A percentile compares a stretch with the other conserved stretches of the same genome.
These are phyloP conservation scores for Williopsis jadinii DNA, from an alignment of 1,139 yeast genomes.

Conservation along the genomic window DNA sequence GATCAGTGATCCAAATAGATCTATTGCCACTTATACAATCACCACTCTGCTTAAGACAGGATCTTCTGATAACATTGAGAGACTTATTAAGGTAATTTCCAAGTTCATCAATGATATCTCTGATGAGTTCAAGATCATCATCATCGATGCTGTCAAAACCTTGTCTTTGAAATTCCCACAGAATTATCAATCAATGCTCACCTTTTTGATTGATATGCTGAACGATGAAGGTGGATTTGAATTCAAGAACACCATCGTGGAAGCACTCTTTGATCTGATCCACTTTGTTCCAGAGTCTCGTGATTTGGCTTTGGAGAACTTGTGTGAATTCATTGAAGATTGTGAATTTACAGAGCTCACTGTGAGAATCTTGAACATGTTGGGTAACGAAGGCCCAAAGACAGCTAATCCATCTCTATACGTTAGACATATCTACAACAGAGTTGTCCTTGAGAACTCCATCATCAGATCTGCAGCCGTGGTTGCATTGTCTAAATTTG, in stretches of 20 bases:
- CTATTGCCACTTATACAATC: constrained; percentile 97
- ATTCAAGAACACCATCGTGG: constrained; percentile 83
- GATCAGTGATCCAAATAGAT: constrained; percentile 82
- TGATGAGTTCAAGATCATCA: constrained; percentile 91
- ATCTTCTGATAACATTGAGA: constrained; percentile 83
- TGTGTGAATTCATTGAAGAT: constrained; percentile 97
- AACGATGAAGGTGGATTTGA: constrained; percentile 87
- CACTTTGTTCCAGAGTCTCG: constrained; percentile 84
- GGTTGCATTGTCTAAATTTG: constrained; percentile 86
- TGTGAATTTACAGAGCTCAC: constrained; percentile 93
- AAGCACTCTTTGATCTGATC: constrained; percentile 86
- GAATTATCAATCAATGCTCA: constrained; percentile 76
- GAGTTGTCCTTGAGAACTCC: constrained; percentile 93
- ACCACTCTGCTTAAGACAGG: constrained; percentile 94
- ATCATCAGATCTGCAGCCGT: constrained; percentile 95
- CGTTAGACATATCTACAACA: constrained; percentile 92
- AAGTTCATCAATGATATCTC: constrained; percentile 90
- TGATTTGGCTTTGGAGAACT: constrained; percentile 75
- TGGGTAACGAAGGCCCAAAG: constrained; percentile 92
- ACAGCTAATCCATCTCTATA: constrained; percentile 83
- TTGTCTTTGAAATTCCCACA: constrained; percentile 90
- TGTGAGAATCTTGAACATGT: constrained; percentile 81
- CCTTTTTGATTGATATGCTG: constrained; percentile 76
- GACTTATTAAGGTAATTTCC: constrained; percentile 80
- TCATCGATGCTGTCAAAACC: constrained; percentile 89